These are phyloP conservation scores for Rhizopus arrhizus DNA, from an alignment of 371 early-diverging fungal genomes.

Conservation along the genomic window DNA sequence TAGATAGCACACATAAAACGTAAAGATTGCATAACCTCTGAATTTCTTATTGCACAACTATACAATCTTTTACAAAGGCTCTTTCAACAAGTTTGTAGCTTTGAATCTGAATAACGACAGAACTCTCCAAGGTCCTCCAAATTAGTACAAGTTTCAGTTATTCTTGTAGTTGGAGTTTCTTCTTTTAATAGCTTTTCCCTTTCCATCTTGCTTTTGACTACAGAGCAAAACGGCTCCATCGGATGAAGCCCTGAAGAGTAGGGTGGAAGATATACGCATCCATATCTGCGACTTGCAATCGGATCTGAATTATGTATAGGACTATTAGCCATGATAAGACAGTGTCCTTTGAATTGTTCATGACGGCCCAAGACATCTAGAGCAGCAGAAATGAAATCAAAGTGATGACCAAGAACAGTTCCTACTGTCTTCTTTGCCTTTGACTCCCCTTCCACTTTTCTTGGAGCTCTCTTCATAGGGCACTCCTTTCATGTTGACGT, in stretches of 20 bases:
- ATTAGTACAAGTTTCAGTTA: slow-evolving; percentile 15
- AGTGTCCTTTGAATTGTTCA: slow-evolving; percentile 9
- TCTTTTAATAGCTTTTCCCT: slow-evolving; percentile 20
- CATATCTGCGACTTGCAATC: slow-evolving; percentile 19
- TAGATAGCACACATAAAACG: slow-evolving; percentile 3
- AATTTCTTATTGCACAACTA: slow-evolving; percentile 2
- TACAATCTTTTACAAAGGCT: slow-evolving; percentile 13
- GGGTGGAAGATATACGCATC: slow-evolving; percentile 20
- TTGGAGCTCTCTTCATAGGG: slow-evolving; percentile 7
- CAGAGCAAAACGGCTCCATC: slow-evolving; percentile 28
- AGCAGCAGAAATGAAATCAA: slow-evolving; percentile 11
- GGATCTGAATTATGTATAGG: slow-evolving; percentile 13
- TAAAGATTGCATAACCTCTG: slow-evolving; percentile 5
- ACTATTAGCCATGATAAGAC: slow-evolving; percentile 16
- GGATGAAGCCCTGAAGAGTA: slow-evolving; percentile 23
- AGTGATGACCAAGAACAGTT: slow-evolving; percentile 14
- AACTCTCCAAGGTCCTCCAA: slow-evolving; percentile 17
- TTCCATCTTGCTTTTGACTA: slow-evolving; percentile 19
- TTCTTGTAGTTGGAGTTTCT: slow-evolving; percentile 16
- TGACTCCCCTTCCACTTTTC: slow-evolving; percentile 5
- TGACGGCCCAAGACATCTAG: slow-evolving; percentile 12
- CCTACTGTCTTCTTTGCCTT: slow-evolving; percentile 12
- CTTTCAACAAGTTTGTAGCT: slow-evolving; percentile 20
- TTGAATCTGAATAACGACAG: slow-evolving; percentile 17
- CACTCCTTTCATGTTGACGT: slow-evolving; percentile 11